Conservation (phyloP, 345 rosid genomes). For the Salix brachista region DNA sequence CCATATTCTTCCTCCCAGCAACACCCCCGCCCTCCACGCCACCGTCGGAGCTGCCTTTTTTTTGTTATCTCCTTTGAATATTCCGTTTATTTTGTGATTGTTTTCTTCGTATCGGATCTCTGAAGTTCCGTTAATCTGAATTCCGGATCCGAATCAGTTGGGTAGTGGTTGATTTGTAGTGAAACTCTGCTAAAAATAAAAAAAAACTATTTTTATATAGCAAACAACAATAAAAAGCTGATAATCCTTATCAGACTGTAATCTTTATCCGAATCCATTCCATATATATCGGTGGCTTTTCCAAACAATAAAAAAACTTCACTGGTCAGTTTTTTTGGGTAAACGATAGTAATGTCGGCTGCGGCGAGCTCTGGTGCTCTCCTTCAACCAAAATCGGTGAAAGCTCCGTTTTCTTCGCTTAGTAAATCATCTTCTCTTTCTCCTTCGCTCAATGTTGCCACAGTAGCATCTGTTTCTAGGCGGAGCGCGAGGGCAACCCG, state of each 20-base stretch:
- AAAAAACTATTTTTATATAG: background rate
- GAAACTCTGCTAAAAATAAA: background rate
- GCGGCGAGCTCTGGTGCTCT: conserved; percentile 35
- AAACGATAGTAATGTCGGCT: conserved; percentile 47
- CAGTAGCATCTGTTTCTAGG: conserved; percentile 9
- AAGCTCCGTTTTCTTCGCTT: conserved; percentile 27
- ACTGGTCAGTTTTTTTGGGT: background rate
- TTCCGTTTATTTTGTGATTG: background rate
- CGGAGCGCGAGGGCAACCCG: conserved; percentile 23
- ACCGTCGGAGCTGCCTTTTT: background rate
- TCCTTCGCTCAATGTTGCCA: conserved; percentile 36
- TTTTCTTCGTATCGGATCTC: conserved; percentile 23
- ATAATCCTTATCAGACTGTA: background rate
- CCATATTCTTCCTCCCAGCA: background rate
- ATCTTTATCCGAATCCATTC: background rate
- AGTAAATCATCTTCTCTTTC: conserved; percentile 20
- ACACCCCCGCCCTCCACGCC: background rate
- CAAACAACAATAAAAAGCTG: background rate
- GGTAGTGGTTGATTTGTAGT: background rate
- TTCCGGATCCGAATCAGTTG: too few relatives aligned
- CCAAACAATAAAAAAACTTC: background rate
- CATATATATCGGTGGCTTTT: background rate
- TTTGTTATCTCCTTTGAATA: background rate
- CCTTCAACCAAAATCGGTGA: conserved; percentile 31
- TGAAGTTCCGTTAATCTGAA: conserved; percentile 21